These are phyloP conservation scores for Plasmopara muralis DNA, from an alignment of 352 stramenopile genomes.

Conservation along the genomic window DNA sequence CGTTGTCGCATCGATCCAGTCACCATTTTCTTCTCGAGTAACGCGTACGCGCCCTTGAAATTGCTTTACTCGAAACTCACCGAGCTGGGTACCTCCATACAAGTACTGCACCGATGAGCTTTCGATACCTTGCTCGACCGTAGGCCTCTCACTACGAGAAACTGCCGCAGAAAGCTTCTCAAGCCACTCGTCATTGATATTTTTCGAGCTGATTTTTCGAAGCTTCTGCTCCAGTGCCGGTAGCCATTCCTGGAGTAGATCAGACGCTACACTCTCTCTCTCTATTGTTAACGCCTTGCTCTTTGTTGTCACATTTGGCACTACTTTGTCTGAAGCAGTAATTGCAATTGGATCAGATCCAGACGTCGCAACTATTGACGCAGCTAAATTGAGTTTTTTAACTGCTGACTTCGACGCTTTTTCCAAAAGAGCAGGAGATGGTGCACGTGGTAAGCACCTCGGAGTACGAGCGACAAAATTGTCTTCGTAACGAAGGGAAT, in stretches of 20 bases:
- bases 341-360: slow-evolving; percentile 8
- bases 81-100: slow-evolving; percentile 48
- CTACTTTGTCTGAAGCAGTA: slow-evolving; percentile 9
- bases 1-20: slow-evolving; percentile 60
- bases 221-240: slow-evolving; percentile 44
- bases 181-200: slow-evolving; percentile 19
- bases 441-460: slow-evolving; percentile 22
- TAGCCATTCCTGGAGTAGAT: slow-evolving; percentile 42
- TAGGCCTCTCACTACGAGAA: background rate
- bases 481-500: slow-evolving; percentile 55
- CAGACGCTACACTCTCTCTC: slow-evolving; percentile 8
- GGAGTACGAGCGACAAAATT: slow-evolving; percentile 38
- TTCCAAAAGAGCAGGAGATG: slow-evolving; percentile 10
- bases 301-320: slow-evolving; percentile 2
- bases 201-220: slow-evolving; percentile 18
- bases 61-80: slow-evolving; percentile 63
- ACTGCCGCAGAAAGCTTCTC: slow-evolving; percentile 20
- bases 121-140: slow-evolving; percentile 10
- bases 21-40: slow-evolving; percentile 51
- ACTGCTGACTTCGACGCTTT: slow-evolving; percentile 15
- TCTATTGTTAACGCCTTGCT: slow-evolving; percentile 10
- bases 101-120: slow-evolving; percentile 29
- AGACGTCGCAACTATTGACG: slow-evolving; percentile 1
- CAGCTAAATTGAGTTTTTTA: slow-evolving; percentile 8
- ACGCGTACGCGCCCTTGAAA: slow-evolving; percentile 45